Base-by-base conservation (phyloP, 1,284 basidiomycete genomes). In the Quambalaria eucalypti region DNA sequence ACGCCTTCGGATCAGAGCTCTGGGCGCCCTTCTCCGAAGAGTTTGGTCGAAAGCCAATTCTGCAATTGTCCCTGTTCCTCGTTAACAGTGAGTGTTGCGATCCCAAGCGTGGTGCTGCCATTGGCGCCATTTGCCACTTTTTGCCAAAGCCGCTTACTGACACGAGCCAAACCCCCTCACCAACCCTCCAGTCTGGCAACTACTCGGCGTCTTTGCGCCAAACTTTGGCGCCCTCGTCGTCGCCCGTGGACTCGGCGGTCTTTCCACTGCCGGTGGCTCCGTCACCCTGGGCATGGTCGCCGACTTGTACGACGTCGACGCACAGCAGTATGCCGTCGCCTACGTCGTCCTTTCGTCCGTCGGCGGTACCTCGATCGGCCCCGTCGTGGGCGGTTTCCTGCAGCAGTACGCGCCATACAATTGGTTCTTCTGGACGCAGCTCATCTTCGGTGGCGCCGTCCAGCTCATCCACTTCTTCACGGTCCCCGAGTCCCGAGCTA, bases 281-380 rank as follows among this genome's bases (percentile, higher is more conserved):
- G 78, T 79, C 33, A 79, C 78, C 1, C 64, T 78, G 1, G 78
- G 77, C 28, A 77, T 78, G 70, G 76, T 74, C 16, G 75, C 76
- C n/a, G 76, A 77, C 42, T 42, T 77, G 39, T 77, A 57, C 54
- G 70, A 73, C 29, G 54, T 71, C 12, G 71, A 77, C 28, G 65
- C 66, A 48, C 76, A 77, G 51, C 69, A 74, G 33, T 75, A 67
- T 30, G 69, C 75, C 21, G 62, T 77, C 46, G 69, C 62, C 9
- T 76, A 65, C 44, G 62, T 77, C 42, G 76, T 77, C 8, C 60
- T 76, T 10, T 69, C 67, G 1, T 69, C 66, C n/a, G 74, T 76
- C 0, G 69, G 64, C 14, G 69, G 71, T 52, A 66, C 71, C 1
- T 65, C 66, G 23, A 40, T 72, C n/a, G 74, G 76, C 33, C 73